Percentiles rank a stretch among this genome's conserved stretches.
Evolutionary conservation across 2,329 filamentous ascomycete species (phyloP).

Genomic region (Trichoderma cornu-damae): DNA sequence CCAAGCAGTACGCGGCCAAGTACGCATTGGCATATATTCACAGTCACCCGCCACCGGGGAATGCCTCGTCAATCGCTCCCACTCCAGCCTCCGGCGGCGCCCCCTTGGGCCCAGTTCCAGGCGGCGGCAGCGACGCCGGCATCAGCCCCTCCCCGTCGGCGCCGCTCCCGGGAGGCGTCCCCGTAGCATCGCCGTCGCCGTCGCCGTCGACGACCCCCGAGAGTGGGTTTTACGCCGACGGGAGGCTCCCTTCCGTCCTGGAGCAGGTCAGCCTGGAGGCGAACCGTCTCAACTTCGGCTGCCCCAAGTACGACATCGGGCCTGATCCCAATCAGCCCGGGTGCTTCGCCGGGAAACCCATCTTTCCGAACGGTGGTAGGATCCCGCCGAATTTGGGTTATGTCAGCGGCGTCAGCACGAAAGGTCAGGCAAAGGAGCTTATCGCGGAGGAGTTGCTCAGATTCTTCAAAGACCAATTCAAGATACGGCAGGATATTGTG

Average conservation of each 20-base stretch:
- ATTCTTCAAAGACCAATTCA: conserved; percentile 31
- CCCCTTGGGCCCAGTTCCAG: neutral
- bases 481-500: neutral
- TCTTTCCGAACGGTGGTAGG: conserved; percentile 30
- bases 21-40: conserved; percentile 42
- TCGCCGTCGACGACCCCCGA: neutral
- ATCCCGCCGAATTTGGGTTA: conserved; percentile 32
- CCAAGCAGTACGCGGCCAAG: conserved; percentile 50
- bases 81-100: neutral
- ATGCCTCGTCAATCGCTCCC: neutral
- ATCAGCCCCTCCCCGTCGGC: neutral
- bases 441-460: conserved; percentile 38
- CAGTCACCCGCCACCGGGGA: neutral
- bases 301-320: conserved; percentile 34
- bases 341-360: conserved; percentile 35
- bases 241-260: conserved; percentile 20
- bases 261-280: conserved; percentile 34
- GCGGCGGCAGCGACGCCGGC: neutral
- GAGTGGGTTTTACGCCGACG: neutral
- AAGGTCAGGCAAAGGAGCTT: conserved; percentile 33
- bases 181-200: neutral
- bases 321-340: conserved; percentile 20
- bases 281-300: conserved; percentile 28
- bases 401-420: conserved; percentile 33
- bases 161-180: neutral